A percentile compares a stretch with the other conserved stretches of the same genome.
Evolutionary conservation across 176 grass and related monocot genomes (phyloP).

Genomic region (Typha latifolia): DNA sequence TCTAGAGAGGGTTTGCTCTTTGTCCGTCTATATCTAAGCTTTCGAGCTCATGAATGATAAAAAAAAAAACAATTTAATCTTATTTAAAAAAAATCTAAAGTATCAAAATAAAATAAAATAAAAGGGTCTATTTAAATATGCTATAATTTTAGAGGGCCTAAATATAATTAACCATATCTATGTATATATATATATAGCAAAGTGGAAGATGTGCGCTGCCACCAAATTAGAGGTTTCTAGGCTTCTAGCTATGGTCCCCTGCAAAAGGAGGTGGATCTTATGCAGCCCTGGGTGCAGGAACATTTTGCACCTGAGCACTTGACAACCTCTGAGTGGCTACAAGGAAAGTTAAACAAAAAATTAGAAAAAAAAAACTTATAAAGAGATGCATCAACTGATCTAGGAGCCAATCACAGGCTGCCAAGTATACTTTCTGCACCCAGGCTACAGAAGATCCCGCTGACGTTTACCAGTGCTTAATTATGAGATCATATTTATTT

Average conservation of each 20-base stretch:
- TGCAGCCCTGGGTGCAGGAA: too few relatives aligned
- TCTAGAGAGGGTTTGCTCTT: too few relatives aligned
- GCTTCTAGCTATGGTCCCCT: neutral
- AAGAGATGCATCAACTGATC: neutral
- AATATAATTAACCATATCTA: neutral
- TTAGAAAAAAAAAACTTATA: neutral
- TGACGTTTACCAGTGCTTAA: too few relatives aligned
- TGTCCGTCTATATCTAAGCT: too few relatives aligned
- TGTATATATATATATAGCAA: neutral
- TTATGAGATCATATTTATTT: neutral
- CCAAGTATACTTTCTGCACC: constrained; percentile 7
- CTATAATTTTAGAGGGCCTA: neutral
- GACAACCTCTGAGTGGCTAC: too few relatives aligned
- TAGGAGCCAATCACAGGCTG: neutral
- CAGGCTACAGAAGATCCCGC: neutral
- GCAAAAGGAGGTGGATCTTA: neutral
- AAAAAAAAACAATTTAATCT: too few relatives aligned
- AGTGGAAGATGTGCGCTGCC: neutral
- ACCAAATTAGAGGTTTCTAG: neutral
- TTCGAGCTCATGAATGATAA: too few relatives aligned
- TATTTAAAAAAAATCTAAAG: too few relatives aligned
- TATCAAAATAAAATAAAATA: neutral
- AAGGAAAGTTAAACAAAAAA: too few relatives aligned
- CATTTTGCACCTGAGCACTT: too few relatives aligned
- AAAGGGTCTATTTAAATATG: neutral